Evolutionary conservation across 495 filamentous ascomycete genomes (phyloP).

Genomic region (Aspergillus incahuasiensis): DNA sequence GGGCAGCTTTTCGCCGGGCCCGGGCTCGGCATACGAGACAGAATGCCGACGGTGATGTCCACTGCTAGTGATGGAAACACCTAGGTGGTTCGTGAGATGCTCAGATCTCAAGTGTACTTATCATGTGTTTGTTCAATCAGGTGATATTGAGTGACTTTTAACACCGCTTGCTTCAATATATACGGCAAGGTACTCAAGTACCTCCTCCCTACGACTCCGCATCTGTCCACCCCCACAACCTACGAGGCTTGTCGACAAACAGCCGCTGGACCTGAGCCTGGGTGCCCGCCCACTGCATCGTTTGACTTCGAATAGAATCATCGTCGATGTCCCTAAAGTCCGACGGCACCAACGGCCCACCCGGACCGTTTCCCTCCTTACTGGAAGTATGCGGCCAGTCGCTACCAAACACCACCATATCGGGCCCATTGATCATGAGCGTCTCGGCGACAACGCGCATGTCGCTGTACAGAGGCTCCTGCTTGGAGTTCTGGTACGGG

Average conservation of each 20-base stretch:
- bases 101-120: too few species aligned
- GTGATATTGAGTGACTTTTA: too few species aligned
- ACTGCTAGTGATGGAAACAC: too few species aligned
- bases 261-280: not conserved
- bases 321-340: not conserved
- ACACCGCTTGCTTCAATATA: too few species aligned
- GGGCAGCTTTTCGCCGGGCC: too few species aligned
- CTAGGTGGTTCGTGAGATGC: too few species aligned
- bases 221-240: not conserved
- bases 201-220: too few species aligned
- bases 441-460: not conserved
- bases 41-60: too few species aligned
- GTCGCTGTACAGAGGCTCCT: not conserved
- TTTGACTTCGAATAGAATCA: not conserved
- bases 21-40: too few species aligned
- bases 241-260: not conserved
- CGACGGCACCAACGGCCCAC: not conserved
- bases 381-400: not conserved
- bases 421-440: not conserved
- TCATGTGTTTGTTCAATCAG: too few species aligned
- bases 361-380: not conserved
- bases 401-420: not conserved
- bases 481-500: not conserved
- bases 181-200: too few species aligned
- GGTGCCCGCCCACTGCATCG: not conserved